These are phyloP conservation scores for Paulownia fortunei DNA, from an alignment of 257 asterid species.

Conservation along the genomic window DNA sequence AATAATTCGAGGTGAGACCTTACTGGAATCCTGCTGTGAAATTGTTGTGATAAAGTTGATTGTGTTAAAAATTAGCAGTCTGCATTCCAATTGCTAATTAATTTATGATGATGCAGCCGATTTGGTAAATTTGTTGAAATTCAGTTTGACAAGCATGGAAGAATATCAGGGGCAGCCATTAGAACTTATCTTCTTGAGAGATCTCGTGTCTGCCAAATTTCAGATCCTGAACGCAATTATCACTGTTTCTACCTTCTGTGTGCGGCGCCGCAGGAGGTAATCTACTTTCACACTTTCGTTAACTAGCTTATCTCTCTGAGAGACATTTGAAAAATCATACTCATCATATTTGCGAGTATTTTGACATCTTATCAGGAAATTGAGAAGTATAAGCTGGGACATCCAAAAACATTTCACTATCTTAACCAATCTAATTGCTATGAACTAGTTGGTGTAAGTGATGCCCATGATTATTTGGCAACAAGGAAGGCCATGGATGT, in stretches of 20 bases:
- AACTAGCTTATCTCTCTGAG: conserved; percentile 28
- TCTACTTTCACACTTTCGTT: conserved; percentile 30
- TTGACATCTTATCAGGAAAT: conserved; percentile 64
- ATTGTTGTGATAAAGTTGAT: conserved; percentile 6
- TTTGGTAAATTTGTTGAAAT: conserved; percentile 95
- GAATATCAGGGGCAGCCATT: conserved; percentile 96
- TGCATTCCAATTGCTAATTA: conserved; percentile 27
- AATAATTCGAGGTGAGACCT: conserved; percentile 82
- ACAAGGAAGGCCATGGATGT: conserved; percentile 95
- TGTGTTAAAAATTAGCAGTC: not conserved
- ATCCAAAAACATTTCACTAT: conserved; percentile 78
- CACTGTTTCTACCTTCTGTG: conserved; percentile 92
- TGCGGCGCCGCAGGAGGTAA: conserved; percentile 90
- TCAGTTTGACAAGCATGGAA: conserved; percentile 78
- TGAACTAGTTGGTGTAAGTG: conserved; percentile 75
- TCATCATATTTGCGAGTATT: conserved; percentile 28
- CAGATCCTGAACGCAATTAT: conserved; percentile 92
- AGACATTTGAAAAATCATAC: not conserved
- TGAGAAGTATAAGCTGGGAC: conserved; percentile 79
- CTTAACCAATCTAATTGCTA: conserved; percentile 85
- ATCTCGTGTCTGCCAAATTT: conserved; percentile 94
- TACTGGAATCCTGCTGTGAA: not conserved
- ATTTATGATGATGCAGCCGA: conserved; percentile 67
- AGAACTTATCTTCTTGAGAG: conserved; percentile 94
- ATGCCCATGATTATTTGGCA: conserved; percentile 81